Base-by-base conservation (phyloP, 257 asterid genomes). In the Leptodermis oblonga region DNA sequence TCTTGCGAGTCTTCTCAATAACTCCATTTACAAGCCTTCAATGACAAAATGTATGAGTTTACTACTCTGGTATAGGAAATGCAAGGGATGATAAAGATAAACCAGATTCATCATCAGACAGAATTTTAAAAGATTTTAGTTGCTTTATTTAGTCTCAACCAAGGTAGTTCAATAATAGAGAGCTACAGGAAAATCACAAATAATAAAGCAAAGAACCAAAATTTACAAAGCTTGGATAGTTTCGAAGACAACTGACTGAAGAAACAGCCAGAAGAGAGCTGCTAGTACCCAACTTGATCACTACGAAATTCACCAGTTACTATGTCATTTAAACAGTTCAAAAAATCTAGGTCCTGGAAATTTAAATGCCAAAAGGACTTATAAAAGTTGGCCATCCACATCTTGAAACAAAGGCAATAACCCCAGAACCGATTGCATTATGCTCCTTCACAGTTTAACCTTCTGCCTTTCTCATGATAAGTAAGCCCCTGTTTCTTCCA, bases 11-110 rank as follows among this genome's bases (percentile, higher is more conserved):
- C 84, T 83, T 88, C 84, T 92, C 98, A 72, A 92, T 77, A 74
- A 88, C 88, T 20, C 89, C 86, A 80, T 92, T 92, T 59, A 92
- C 97, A 70, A 92, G 88, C 96, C 98, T 92, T 72, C 7, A 13
- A 75, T 67, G 25, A 49, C 61, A 64, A 70, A 23, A 70, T 30
- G 12, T 45, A 31, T 33, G 15, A 45, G 28, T 23, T 42, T 4
- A 69, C 17, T 7, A 20, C 8, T 18, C 7, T 62, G 26, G 15
- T 7, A 31, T 42, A 30, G 41, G 25, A 7, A 4, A 3, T 34
- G 62, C 31, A 45, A 13, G 13, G 15, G 17, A 41, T 45, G 53
- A 8, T 12, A 7, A 1, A 34, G 31, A 72, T 51, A 28, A 37
- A 52, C 17, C 28, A 43, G 5, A 20, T 31, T 15, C 41, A 33